Evolutionary conservation across 2,329 filamentous ascomycete genomes (phyloP), one percentile per base, ranked within the genome.

Genomic region (Aspergillus puulaauensis): DNA sequence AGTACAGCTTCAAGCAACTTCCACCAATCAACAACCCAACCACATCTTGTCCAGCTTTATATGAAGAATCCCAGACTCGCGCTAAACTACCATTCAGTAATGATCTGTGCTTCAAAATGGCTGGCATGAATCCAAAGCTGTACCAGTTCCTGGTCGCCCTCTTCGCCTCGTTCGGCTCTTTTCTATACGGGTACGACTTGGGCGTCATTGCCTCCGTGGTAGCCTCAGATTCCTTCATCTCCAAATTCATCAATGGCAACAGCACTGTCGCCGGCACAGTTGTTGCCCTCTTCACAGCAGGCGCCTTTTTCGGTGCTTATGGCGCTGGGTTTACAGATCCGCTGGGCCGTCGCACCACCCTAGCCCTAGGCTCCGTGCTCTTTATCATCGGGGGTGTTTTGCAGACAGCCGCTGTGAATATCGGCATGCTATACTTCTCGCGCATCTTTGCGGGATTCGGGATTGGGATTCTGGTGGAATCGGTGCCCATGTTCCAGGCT

Each of bases 151-250:
- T 51, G 4, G 54, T 56, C 31, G 54, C 54, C 1, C 47, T 56
- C 1, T 56, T 56, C 17, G 54, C 54, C 7, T 43, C 54, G 0
- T 56, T 56, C 31, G 54, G 54, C 14, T 56, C 54, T 0, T 56
- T 56, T 31, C 54, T 56, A 11, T 56, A 56, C 21, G 54, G 54
- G 7, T 56, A 56, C 23, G 54, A 56, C n/a, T n/a, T 56, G 8
- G 54, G 54, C 33, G 47, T 56, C 14, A 56, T 56, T 4, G 54
- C 54, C 24, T 56, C 54, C 1, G 54, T 56, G 17, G 54, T 56
- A 7, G 54, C 54, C 4, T 56, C 54, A 0, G 54, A 56, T 15
- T 56, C 54, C 4, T 56, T 56, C 23, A 45, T 51, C 24, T 6
- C 24, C n/a, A 45, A 51, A 2, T 56, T 56, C 47, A 12, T 56